phyloP scores from a whole-genome alignment of 768 basidiomycete species.

The Boletales sp. region DNA sequence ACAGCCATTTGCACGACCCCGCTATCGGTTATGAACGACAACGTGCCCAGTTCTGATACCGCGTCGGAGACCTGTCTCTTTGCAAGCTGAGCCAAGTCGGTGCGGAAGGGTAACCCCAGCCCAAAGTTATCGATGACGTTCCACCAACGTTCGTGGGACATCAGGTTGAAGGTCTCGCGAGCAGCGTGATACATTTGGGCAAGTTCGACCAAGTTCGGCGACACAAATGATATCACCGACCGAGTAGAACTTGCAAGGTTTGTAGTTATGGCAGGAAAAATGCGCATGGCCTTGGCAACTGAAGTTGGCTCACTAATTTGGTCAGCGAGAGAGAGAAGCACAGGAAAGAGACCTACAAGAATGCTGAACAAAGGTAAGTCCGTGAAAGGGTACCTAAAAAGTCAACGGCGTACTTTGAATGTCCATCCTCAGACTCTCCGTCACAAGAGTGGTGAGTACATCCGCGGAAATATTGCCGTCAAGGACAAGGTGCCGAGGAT shows the following conservation, averaged over 20 bases:
- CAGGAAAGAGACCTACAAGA: constrained; percentile 55
- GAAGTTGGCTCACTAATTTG: constrained; percentile 87
- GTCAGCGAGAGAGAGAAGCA: constrained; percentile 4
- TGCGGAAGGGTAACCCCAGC: constrained; percentile 64
- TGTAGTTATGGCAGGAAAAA: constrained; percentile 60
- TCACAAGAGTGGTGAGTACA: constrained; percentile 48
- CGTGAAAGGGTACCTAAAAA: background rate
- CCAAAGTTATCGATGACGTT: constrained; percentile 55
- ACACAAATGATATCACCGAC: constrained; percentile 63
- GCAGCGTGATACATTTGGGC: constrained; percentile 52
- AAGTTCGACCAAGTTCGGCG: constrained; percentile 87
- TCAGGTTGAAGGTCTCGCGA: constrained; percentile 45
- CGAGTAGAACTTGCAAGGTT: constrained; percentile 29
- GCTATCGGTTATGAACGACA: constrained; percentile 61
- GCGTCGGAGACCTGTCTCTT: constrained; percentile 41
- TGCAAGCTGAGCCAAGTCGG: constrained; percentile 60
- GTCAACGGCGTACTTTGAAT: constrained; percentile 49
- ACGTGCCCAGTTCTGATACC: constrained; percentile 37
- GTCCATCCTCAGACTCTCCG: constrained; percentile 42
- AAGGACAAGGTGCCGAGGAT: constrained; percentile 60
- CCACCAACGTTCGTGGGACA: constrained; percentile 63
- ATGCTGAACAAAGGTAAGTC: constrained; percentile 41
- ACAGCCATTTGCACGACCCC: constrained; percentile 81
- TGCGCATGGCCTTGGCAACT: constrained; percentile 66
- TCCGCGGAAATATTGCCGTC: constrained; percentile 72